Base-by-base conservation (phyloP, 2,329 filamentous ascomycete species). In the Clonostachys sp. region DNA sequence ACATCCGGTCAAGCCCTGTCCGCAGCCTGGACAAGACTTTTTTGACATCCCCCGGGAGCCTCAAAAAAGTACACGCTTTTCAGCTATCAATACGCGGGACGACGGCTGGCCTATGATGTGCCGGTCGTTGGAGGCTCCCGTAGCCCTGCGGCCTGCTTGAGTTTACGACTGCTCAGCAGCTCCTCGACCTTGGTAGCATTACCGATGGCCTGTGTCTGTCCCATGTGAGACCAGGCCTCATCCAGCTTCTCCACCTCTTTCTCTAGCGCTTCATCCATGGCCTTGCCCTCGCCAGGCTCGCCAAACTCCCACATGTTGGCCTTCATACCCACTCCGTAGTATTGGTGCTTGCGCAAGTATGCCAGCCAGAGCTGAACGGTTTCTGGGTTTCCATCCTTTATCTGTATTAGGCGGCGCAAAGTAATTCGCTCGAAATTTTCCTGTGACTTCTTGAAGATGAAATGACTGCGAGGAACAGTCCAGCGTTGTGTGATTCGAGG, bases 281-380 rank as follows among this genome's bases (percentile, higher is more conserved):
- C 41, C 47, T 57, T 55, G 13, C 58, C 57, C 5, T 53, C 51
- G n/a, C 87, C 85, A 50, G 91, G 63, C 48, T 80, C 78, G 59
- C 87, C 83, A 67, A 89, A 91, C 62, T 96, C 89, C 84, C 88
- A 99, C 44, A 97, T 80, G 64, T 99, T 96, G 46, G 94, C 94
- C 78, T 99, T 99, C 91, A 99, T 95, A 59, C 94, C 94, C 39
- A 97, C 86, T n/a, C 94, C 94, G 56, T 95, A 89, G 64, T 94
- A 95, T 40, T 91, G 89, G 63, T 96, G 87, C 70, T 95, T 95
- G 61, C 88, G 82, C 61, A 99, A 66, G 63, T 95, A 97, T 0
- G 90, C 91, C 49, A 99, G 73, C 94, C 94, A 99, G 30, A 91
- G 68, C 67, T 95, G 87, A 35, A 99, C 91, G 1, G 84, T 86